Evolutionary conservation across 1,139 yeast genomes (phyloP).

Genomic region (Yamadazyma kanchanaburiensis): DNA sequence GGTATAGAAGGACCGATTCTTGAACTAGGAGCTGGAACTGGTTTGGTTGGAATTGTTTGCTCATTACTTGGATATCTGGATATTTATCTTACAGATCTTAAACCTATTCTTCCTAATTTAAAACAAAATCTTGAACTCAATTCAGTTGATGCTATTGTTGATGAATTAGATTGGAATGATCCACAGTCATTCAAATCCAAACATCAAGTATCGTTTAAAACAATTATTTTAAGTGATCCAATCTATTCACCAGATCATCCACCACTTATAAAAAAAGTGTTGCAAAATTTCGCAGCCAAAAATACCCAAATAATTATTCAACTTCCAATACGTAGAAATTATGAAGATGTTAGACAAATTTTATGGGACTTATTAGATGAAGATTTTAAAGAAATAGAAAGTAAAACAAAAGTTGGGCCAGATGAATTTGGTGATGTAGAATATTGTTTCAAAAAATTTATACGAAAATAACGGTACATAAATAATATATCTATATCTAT

Average conservation of each 20-base stretch:
- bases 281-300: conserved; percentile 31
- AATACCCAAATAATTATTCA: conserved; percentile 59
- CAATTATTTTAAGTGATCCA: conserved; percentile 80
- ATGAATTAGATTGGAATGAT: conserved; percentile 74
- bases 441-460: conserved; percentile 52
- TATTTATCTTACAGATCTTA: conserved; percentile 70
- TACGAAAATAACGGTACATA: conserved; percentile 1
- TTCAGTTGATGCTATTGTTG: conserved; percentile 32
- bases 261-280: conserved; percentile 59
- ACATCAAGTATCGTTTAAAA: conserved; percentile 36
- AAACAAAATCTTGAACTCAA: conserved; percentile 55
- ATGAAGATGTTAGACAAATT: conserved; percentile 56
- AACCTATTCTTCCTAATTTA: conserved; percentile 72
- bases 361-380: conserved; percentile 54
- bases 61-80: conserved; percentile 42
- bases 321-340: conserved; percentile 69
- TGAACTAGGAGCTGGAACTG: conserved; percentile 94
- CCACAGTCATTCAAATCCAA: conserved; percentile 39
- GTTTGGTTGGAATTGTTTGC: conserved; percentile 75
- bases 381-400: conserved; percentile 22
- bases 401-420: conserved; percentile 52
- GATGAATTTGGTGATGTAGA: conserved; percentile 84
- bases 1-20: conserved; percentile 44
- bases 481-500: conserved; percentile 11
- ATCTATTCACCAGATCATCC: conserved; percentile 86